phyloP scores from a whole-genome alignment of 2,329 filamentous ascomycete genomes.

The Sporothrix inflata region DNA sequence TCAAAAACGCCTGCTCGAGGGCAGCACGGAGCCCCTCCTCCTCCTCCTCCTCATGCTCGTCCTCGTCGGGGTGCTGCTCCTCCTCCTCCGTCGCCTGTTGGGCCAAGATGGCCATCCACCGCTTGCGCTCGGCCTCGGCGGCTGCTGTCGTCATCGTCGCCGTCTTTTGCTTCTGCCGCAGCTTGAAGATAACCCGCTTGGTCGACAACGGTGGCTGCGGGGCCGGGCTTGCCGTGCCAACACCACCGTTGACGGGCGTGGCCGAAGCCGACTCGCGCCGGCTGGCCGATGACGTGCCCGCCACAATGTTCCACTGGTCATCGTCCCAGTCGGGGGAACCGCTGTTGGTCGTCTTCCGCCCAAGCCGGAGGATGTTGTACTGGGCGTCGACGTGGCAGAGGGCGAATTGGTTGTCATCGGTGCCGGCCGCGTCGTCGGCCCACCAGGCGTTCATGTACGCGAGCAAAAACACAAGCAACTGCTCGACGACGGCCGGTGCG shows the following conservation, averaged over 20 bases:
- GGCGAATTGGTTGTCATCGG: background rate
- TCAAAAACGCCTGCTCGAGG: background rate
- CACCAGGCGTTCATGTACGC: slow-evolving; percentile 15
- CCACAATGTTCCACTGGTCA: slow-evolving; percentile 26
- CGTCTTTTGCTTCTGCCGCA: slow-evolving; percentile 22
- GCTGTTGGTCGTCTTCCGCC: background rate
- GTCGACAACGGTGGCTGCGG: background rate
- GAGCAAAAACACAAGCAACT: slow-evolving; percentile 24
- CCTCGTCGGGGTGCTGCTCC: background rate
- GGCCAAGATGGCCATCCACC: slow-evolving; percentile 27
- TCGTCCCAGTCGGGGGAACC: background rate
- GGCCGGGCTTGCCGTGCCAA: background rate
- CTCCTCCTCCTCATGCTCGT: background rate
- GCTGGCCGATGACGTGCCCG: background rate
- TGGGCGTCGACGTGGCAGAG: slow-evolving; percentile 22
- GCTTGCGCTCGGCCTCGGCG: slow-evolving; percentile 10
- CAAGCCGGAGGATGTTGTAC: background rate
- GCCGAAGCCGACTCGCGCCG: background rate
- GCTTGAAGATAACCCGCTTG: background rate
- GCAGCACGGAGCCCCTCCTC: background rate
- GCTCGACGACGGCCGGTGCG: slow-evolving; percentile 4
- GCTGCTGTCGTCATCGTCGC: background rate
- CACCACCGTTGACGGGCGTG: background rate
- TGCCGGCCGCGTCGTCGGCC: background rate
- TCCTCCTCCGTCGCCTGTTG: slow-evolving; percentile 22